Evolutionary conservation across 1,139 yeast genomes (phyloP).

Genomic region (Trichomonascaceae sp.): DNA sequence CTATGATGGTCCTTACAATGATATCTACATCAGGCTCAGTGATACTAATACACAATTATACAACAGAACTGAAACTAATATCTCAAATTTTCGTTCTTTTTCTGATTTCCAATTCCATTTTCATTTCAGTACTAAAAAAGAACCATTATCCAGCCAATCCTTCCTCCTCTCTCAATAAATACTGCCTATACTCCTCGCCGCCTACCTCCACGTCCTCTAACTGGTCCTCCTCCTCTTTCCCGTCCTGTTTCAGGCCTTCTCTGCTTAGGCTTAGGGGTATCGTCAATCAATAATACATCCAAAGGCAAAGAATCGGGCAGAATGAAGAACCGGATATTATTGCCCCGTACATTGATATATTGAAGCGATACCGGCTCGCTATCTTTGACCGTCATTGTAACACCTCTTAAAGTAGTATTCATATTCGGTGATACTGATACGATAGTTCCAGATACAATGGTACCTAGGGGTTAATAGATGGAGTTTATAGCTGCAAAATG

Average conservation of each 20-base stretch:
- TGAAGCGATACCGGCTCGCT: constrained; percentile 71
- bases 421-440: constrained; percentile 84
- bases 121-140: background rate
- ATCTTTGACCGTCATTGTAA: constrained; percentile 65
- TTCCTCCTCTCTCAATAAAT: background rate
- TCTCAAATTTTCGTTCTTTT: no score
- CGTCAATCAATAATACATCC: constrained; percentile 65
- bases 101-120: constrained; percentile 1
- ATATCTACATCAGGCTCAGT: no score
- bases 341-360: constrained; percentile 83
- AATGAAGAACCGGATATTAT: constrained; percentile 76
- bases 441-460: constrained; percentile 61
- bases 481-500: background rate
- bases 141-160: no score
- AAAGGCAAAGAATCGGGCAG: constrained; percentile 85
- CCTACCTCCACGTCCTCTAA: constrained; percentile 28
- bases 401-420: constrained; percentile 83
- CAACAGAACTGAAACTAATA: no score
- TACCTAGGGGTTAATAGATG: constrained; percentile 27
- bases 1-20: no score
- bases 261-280: constrained; percentile 41
- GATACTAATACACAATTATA: no score
- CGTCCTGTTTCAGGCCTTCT: constrained; percentile 13
- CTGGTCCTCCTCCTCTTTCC: constrained; percentile 31
- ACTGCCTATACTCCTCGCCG: constrained; percentile 23